A percentile compares a stretch with the other conserved stretches of the same genome.
These are phyloP conservation scores for Colletotrichum spaethianum DNA, from an alignment of 2,329 filamentous ascomycete genomes.

Conservation along the genomic window DNA sequence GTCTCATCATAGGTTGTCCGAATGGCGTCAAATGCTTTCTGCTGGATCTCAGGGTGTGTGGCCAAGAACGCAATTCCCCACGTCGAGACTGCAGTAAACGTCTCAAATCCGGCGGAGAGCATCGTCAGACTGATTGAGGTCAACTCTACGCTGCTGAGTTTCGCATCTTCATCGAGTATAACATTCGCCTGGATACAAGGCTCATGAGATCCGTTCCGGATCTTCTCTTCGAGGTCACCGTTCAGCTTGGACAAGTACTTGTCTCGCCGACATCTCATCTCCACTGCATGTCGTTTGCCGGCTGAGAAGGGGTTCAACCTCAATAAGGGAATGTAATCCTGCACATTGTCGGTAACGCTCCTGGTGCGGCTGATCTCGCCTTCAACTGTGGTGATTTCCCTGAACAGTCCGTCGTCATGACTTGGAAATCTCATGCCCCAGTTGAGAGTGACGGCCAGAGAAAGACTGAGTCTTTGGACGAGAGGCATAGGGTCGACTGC, in stretches of 20 bases:
- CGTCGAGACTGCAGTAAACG: constrained; percentile 47
- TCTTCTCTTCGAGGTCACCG: constrained; percentile 42
- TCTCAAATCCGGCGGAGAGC: constrained; percentile 61
- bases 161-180: constrained; percentile 73
- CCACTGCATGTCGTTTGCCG: constrained; percentile 28
- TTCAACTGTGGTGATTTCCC: constrained; percentile 45
- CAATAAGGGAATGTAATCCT: constrained; percentile 45
- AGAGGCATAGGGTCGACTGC: constrained; percentile 74
- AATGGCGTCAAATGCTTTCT: constrained; percentile 46
- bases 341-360: constrained; percentile 44
- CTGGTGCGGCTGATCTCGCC: constrained; percentile 43
- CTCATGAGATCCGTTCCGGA: constrained; percentile 69
- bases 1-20: constrained; percentile 77
- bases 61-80: constrained; percentile 49
- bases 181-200: constrained; percentile 78
- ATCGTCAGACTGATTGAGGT: constrained; percentile 78
- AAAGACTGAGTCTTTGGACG: constrained; percentile 75
- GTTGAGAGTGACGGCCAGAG: constrained; percentile 75
- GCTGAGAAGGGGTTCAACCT: constrained; percentile 40
- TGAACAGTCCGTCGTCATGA: constrained; percentile 38
- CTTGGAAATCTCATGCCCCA: constrained; percentile 68
- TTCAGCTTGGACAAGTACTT: constrained; percentile 43
- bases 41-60: constrained; percentile 47
- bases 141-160: constrained; percentile 63
- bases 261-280: constrained; percentile 43